Conservation (phyloP, 1,139 yeast genomes). For the Taiozyma onychis region DNA sequence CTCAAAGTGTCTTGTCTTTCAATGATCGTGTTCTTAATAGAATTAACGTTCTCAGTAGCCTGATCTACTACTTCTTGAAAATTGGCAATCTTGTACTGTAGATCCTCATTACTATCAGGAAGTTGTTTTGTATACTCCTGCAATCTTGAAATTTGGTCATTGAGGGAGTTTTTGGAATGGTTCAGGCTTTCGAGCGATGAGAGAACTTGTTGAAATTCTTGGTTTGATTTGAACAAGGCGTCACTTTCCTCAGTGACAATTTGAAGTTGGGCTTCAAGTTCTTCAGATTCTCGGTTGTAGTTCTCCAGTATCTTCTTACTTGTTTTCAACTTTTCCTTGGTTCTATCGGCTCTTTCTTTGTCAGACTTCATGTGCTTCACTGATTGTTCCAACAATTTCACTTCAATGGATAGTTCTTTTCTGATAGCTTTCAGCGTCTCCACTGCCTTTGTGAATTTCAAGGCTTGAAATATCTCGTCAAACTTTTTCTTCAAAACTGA, state of each 20-base stretch:
- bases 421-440: constrained; percentile 72
- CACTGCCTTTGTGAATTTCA: constrained; percentile 85
- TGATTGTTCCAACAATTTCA: constrained; percentile 69
- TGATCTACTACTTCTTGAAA: constrained; percentile 44
- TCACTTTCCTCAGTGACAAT: constrained; percentile 55
- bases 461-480: constrained; percentile 95
- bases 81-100: constrained; percentile 45
- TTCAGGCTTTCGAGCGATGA: constrained; percentile 56
- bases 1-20: constrained; percentile 21
- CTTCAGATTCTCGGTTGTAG: constrained; percentile 45
- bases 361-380: constrained; percentile 74
- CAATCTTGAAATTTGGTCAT: constrained; percentile 46
- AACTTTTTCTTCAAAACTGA: constrained; percentile 82
- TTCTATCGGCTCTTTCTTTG: constrained; percentile 62
- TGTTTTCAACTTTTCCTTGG: constrained; percentile 41
- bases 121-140: constrained; percentile 40
- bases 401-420: constrained; percentile 72
- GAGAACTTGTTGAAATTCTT: constrained; percentile 70
- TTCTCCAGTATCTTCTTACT: constrained; percentile 40
- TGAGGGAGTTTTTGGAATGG: constrained; percentile 39
- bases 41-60: constrained; percentile 30
- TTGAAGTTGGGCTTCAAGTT: constrained; percentile 44
- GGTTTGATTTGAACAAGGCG: constrained; percentile 66
- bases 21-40: constrained; percentile 20
- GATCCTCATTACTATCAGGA: constrained; percentile 43